phyloP scores from a whole-genome alignment of 1,284 basidiomycete species.

The Heterobasidion annosum region DNA sequence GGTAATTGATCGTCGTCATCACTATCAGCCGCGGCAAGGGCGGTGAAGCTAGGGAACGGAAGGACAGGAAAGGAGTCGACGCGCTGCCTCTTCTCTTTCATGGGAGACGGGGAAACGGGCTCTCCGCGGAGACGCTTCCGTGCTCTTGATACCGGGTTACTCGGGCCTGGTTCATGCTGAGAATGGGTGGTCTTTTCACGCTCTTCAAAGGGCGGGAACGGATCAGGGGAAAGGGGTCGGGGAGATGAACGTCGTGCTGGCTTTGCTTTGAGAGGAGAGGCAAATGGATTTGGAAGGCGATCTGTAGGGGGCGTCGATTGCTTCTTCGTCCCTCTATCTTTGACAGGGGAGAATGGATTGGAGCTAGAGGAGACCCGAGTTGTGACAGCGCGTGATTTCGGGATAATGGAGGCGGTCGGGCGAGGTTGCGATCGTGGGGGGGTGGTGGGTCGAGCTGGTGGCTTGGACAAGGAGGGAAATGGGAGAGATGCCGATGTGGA shows the following conservation, averaged over 20 bases:
- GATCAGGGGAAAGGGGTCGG: slow-evolving; percentile 28
- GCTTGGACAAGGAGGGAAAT: slow-evolving; percentile 5
- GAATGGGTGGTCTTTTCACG: slow-evolving; percentile 12
- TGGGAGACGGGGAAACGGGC: slow-evolving; percentile 71
- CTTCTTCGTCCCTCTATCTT: slow-evolving; percentile 42
- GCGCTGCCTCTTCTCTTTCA: slow-evolving; percentile 62
- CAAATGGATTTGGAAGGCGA: slow-evolving; percentile 35
- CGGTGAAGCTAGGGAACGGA: slow-evolving; percentile 17
- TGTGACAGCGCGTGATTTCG: slow-evolving; percentile 39
- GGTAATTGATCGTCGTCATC: slow-evolving; percentile 27
- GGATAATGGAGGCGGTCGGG: slow-evolving; percentile 26
- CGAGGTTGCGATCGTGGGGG: slow-evolving; percentile 25
- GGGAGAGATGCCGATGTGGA: slow-evolving; percentile 5
- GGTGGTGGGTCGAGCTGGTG: slow-evolving; percentile 19
- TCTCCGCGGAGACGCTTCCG: slow-evolving; percentile 74
- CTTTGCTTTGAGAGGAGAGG: slow-evolving; percentile 41
- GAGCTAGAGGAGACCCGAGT: slow-evolving; percentile 40
- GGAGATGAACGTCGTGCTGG: slow-evolving; percentile 11
- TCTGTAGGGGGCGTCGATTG: slow-evolving; percentile 1
- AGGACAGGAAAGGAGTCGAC: slow-evolving; percentile 21
- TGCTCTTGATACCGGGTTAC: slow-evolving; percentile 50
- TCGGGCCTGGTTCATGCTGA: slow-evolving; percentile 13
- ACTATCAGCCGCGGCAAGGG: slow-evolving; percentile 11
- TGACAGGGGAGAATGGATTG: slow-evolving; percentile 74
- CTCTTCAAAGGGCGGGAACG: slow-evolving; percentile 24